Percentiles rank a stretch among this genome's conserved stretches.
Conservation (phyloP, 202 grass and related monocot genomes). For the Brachypodium distachyon region DNA sequence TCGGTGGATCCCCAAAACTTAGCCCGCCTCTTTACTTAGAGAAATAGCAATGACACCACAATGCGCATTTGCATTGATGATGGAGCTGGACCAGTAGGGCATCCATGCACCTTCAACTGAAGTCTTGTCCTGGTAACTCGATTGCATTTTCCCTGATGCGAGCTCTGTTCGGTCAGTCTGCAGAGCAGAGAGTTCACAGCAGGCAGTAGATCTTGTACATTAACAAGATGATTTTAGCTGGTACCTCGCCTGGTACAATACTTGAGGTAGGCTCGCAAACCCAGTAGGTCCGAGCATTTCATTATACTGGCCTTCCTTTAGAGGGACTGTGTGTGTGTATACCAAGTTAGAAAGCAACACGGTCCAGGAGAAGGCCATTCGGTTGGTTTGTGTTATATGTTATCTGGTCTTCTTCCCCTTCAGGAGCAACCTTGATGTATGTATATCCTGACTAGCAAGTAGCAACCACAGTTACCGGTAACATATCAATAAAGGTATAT, state of each 20-base stretch:
- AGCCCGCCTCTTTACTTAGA: neutral
- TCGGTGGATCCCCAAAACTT: slow-evolving; percentile 23
- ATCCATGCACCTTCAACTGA: neutral
- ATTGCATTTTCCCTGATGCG: neutral
- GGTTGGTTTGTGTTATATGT: neutral
- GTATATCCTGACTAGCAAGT: slow-evolving; percentile 16
- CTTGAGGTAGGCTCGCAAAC: slow-evolving; percentile 18
- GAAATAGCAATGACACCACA: slow-evolving; percentile 19
- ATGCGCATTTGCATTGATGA: slow-evolving; percentile 1
- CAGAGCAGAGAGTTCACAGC: slow-evolving; percentile 20
- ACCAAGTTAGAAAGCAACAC: slow-evolving; percentile 15
- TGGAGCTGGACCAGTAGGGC: neutral
- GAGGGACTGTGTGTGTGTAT: slow-evolving; percentile 15
- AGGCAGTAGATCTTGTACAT: slow-evolving; percentile 43
- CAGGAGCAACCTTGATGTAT: slow-evolving; percentile 17
- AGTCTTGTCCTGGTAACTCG: neutral
- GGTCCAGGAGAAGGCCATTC: slow-evolving; percentile 4
- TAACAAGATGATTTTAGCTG: slow-evolving; percentile 18
- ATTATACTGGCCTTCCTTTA: neutral
- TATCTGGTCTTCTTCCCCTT: neutral
- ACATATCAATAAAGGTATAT: slow-evolving; percentile 14
- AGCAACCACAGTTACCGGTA: neutral
- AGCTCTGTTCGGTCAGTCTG: neutral
- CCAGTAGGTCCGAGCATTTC: neutral
- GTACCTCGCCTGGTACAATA: neutral